Percentiles rank a stretch among this genome's conserved stretches.
Evolutionary conservation across 768 basidiomycete genomes (phyloP).

Genomic region (Suillus clintonianus): DNA sequence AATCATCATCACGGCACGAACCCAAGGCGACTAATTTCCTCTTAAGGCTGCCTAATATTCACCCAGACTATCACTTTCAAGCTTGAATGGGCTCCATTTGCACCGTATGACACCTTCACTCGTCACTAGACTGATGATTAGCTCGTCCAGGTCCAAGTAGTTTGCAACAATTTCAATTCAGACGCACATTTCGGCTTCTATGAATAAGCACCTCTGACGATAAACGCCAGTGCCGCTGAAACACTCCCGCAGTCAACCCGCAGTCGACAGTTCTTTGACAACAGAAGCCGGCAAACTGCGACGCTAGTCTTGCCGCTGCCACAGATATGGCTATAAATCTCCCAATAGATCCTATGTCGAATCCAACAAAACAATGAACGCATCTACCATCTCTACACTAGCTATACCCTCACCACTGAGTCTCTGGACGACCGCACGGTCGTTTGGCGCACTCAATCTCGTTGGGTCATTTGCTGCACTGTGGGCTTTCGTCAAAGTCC

Average conservation of each 20-base stretch:
- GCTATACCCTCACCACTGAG: background rate
- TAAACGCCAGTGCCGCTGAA: too few relatives aligned
- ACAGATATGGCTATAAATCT: background rate
- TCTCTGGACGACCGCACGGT: background rate
- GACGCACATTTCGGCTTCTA: background rate
- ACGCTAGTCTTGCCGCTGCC: background rate
- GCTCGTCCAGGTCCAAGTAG: background rate
- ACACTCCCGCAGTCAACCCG: too few relatives aligned
- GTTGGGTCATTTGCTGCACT: background rate
- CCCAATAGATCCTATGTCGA: background rate
- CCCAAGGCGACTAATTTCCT: background rate
- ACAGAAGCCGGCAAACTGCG: background rate
- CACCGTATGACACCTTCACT: background rate
- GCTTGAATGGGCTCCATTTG: background rate
- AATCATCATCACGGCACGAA: background rate
- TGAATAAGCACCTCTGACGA: background rate
- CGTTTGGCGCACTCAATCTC: background rate
- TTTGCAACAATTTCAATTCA: background rate
- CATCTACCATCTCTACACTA: background rate
- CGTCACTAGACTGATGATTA: background rate
- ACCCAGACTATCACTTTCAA: background rate
- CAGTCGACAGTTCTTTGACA: too few relatives aligned
- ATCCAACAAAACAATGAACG: background rate
- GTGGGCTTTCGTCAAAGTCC: background rate
- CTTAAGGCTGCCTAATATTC: background rate